Percentiles rank a stretch among this genome's conserved stretches.
phyloP scores from a whole-genome alignment of 345 rosid species.

The Camelina neglecta region DNA sequence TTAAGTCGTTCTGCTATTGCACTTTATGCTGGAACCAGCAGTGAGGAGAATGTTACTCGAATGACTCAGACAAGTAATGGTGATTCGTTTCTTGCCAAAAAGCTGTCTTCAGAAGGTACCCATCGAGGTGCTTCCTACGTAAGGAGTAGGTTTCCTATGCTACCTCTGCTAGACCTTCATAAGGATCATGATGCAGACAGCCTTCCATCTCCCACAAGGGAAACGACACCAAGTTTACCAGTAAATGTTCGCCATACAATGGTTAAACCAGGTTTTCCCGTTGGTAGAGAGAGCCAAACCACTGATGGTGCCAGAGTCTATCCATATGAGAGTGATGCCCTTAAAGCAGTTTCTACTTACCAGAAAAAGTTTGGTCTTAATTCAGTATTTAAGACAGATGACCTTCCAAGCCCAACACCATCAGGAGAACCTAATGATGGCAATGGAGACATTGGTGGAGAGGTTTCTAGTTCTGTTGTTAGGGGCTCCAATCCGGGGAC shows the following conservation, averaged over 20 bases:
- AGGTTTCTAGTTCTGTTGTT: constrained; percentile 63
- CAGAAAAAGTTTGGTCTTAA: constrained; percentile 70
- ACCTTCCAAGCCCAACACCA: constrained; percentile 97
- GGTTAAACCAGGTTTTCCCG: constrained; percentile 44
- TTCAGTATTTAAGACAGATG: constrained; percentile 52
- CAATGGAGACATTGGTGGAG: constrained; percentile 65
- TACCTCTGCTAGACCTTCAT: constrained; percentile 93
- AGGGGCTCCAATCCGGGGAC: constrained; percentile 18
- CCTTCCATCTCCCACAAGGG: constrained; percentile 95
- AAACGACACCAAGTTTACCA: constrained; percentile 60
- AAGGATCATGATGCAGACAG: constrained; percentile 94
- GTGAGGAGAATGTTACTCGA: constrained; percentile 47
- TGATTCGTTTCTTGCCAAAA: constrained; percentile 42
- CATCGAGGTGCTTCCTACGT: constrained; percentile 49
- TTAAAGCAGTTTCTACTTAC: constrained; percentile 77
- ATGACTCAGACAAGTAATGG: constrained; percentile 45
- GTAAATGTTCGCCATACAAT: constrained; percentile 51
- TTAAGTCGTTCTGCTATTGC: constrained; percentile 41
- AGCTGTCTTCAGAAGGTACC: constrained; percentile 45
- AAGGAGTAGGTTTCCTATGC: constrained; percentile 74
- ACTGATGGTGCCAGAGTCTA: constrained; percentile 50
- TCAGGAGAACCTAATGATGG: constrained; percentile 73
- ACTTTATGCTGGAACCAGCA: constrained; percentile 36
- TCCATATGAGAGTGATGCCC: constrained; percentile 78
- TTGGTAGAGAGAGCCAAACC: constrained; percentile 46